Conservation (phyloP, 345 rosid genomes). For the Lagerstroemia speciosa region DNA sequence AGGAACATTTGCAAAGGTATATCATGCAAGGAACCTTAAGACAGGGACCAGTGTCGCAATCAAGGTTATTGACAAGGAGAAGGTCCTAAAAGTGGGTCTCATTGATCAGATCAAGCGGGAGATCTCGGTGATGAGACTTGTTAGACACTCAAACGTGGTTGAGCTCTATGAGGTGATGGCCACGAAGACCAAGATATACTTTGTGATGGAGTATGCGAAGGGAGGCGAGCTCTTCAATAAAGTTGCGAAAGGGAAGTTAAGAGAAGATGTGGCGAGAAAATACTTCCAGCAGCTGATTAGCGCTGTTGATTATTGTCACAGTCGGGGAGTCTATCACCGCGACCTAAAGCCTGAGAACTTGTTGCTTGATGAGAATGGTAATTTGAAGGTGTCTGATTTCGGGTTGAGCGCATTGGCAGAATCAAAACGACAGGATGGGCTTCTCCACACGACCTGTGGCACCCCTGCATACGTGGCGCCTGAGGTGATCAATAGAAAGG, state of each 20-base stretch:
- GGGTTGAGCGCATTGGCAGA: conserved; percentile 81
- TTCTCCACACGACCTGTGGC: conserved; percentile 71
- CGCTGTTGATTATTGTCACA: conserved; percentile 86
- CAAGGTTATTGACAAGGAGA: conserved; percentile 77
- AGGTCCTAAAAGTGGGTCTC: conserved; percentile 61
- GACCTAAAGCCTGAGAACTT: conserved; percentile 88
- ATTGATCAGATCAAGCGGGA: conserved; percentile 79
- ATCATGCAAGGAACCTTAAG: conserved; percentile 54
- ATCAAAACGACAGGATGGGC: conserved; percentile 40
- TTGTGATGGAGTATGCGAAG: conserved; percentile 71
- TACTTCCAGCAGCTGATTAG: conserved; percentile 77
- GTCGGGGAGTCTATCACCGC: conserved; percentile 76
- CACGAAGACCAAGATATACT: conserved; percentile 80
- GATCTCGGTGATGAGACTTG: conserved; percentile 68
- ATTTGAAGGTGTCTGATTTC: conserved; percentile 76
- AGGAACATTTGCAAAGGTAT: conserved; percentile 90
- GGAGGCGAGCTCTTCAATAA: conserved; percentile 88
- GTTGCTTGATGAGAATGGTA: conserved; percentile 69
- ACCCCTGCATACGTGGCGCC: conserved; percentile 33
- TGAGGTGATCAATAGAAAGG: conserved; percentile 64
- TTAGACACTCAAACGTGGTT: conserved; percentile 70
- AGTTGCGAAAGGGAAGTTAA: conserved; percentile 68
- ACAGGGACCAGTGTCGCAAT: conserved; percentile 59
- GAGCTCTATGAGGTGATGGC: conserved; percentile 97
- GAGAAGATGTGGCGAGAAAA: conserved; percentile 50